phyloP scores from a whole-genome alignment of 108 stramenopile genomes.

The Cyclotella kingstonii region DNA sequence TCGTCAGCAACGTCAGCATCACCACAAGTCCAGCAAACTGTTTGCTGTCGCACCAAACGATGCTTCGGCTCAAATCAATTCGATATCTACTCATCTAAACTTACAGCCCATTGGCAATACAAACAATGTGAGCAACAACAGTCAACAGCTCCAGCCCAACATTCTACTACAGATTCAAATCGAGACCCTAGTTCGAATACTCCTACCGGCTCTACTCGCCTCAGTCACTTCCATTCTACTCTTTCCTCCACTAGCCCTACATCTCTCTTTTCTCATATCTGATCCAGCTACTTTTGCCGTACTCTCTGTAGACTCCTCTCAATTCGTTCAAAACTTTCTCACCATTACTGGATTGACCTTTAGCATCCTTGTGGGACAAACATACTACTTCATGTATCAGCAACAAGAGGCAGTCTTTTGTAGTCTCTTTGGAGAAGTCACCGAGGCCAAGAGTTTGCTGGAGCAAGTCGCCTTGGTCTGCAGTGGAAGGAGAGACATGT shows the following conservation, averaged over 20 bases:
- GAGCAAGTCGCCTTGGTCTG: slow-evolving; percentile 88
- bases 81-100: too few relatives aligned
- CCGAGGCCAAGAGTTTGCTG: slow-evolving; percentile 83
- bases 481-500: slow-evolving; percentile 74
- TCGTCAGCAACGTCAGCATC: too few relatives aligned
- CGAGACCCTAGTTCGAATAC: slow-evolving; percentile 61
- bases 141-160: not conserved
- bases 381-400: slow-evolving; percentile 87
- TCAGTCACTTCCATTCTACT: slow-evolving; percentile 47
- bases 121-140: not conserved
- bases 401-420: slow-evolving; percentile 84
- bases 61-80: too few relatives aligned
- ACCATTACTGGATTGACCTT: slow-evolving; percentile 75
- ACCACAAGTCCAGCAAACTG: too few relatives aligned
- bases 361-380: slow-evolving; percentile 80
- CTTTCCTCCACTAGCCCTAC: slow-evolving; percentile 57
- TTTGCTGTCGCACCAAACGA: too few relatives aligned
- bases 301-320: slow-evolving; percentile 72
- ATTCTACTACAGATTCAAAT: slow-evolving; percentile 3
- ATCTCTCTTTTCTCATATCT: slow-evolving; percentile 60
- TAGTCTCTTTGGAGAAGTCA: slow-evolving; percentile 84
- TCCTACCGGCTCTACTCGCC: slow-evolving; percentile 56
- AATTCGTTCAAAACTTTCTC: slow-evolving; percentile 88
- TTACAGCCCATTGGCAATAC: not conserved
- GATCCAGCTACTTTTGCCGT: slow-evolving; percentile 80